A percentile compares a stretch with the other conserved stretches of the same genome.
These are phyloP conservation scores for Coniochaeta pulveracea DNA, from an alignment of 2,329 filamentous ascomycete genomes.

Conservation along the genomic window DNA sequence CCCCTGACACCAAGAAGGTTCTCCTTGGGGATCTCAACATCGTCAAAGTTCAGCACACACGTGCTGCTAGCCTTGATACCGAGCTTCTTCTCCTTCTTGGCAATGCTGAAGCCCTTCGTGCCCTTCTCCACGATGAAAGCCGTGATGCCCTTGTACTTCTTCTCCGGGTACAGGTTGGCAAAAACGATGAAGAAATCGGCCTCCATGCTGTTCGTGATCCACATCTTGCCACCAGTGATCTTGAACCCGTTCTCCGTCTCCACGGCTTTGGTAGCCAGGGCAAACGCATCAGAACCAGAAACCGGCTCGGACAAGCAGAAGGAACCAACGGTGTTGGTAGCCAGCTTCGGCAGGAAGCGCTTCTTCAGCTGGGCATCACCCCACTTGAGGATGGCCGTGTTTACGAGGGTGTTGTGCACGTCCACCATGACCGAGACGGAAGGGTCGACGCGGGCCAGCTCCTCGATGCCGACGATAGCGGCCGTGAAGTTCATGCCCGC, in stretches of 20 bases:
- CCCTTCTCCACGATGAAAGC: constrained; percentile 92
- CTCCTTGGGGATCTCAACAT: constrained; percentile 78
- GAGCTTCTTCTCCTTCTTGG: constrained; percentile 99
- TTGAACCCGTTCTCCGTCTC: constrained; percentile 76
- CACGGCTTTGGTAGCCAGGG: constrained; percentile 79
- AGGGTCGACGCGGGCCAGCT: constrained; percentile 86
- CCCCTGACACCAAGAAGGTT: constrained; percentile 84
- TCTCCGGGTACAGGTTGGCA: constrained; percentile 82
- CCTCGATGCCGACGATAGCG: constrained; percentile 93
- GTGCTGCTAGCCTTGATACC: constrained; percentile 94
- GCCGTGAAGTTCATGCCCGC: constrained; percentile 98
- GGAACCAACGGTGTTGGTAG: constrained; percentile 80
- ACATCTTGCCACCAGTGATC: constrained; percentile 95
- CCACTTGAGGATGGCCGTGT: constrained; percentile 83
- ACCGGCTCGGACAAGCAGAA: constrained; percentile 91
- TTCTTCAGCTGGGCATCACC: constrained; percentile 67
- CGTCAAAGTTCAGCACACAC: constrained; percentile 95
- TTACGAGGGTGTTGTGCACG: constrained; percentile 96
- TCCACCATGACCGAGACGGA: constrained; percentile 92
- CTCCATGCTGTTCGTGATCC: constrained; percentile 97
- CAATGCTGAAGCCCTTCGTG: constrained; percentile 80
- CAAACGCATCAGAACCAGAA: constrained; percentile 92
- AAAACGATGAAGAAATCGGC: constrained; percentile 95
- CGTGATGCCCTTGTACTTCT: constrained; percentile 94
- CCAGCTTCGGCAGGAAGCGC: constrained; percentile 80